Evolutionary conservation across 108 stramenopile species (phyloP).

Genomic region (Nitzschia putrida): DNA sequence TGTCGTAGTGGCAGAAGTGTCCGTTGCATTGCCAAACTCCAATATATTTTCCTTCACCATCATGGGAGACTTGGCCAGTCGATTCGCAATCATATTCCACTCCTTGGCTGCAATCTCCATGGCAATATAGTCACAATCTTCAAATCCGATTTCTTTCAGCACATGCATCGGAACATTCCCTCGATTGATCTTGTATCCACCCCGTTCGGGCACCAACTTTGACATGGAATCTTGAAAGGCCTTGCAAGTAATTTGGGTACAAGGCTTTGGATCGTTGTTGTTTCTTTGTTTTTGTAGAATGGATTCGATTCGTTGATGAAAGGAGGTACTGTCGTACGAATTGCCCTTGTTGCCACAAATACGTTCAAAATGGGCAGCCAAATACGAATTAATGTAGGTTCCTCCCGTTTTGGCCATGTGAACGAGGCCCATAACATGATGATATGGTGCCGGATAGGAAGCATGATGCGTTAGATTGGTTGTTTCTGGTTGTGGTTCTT

Average conservation of each 20-base stretch:
- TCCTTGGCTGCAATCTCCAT: too few relatives aligned
- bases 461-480: too few relatives aligned
- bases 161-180: slow-evolving; percentile 18
- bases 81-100: slow-evolving; percentile 2
- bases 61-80: background rate
- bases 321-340: background rate
- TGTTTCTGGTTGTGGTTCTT: too few relatives aligned
- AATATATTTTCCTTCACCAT: too few relatives aligned
- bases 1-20: too few relatives aligned
- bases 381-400: slow-evolving; percentile 33
- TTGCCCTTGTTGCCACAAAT: slow-evolving; percentile 53
- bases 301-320: background rate
- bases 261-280: too few relatives aligned
- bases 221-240: background rate
- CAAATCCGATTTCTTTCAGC: slow-evolving; percentile 39
- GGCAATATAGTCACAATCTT: too few relatives aligned
- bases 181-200: slow-evolving; percentile 6
- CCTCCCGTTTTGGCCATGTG: slow-evolving; percentile 51
- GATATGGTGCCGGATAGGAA: background rate
- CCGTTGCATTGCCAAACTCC: too few relatives aligned
- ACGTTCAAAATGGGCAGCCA: slow-evolving; percentile 42
- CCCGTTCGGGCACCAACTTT: background rate
- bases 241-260: background rate
- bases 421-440: slow-evolving; percentile 30
- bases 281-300: background rate